Evolutionary conservation across 176 grass and related monocot genomes (phyloP), one percentile per base, ranked within the genome.

Genomic region (Triticum monococcum): DNA sequence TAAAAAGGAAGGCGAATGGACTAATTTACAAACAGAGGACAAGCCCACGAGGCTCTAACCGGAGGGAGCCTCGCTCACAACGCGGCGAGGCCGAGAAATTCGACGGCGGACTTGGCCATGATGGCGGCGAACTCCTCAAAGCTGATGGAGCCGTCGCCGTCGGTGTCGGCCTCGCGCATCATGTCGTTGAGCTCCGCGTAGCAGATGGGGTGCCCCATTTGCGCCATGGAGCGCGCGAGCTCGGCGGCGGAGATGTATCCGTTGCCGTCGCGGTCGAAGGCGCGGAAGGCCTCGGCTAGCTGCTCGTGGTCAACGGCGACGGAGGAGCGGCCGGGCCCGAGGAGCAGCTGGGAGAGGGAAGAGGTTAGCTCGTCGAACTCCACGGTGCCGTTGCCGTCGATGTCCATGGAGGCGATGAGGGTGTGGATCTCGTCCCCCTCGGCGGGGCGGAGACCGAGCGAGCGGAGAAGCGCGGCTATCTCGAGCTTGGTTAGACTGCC

Each of bases 211-310:
- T 92, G 91, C 0, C 91, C 91, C 88, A 92, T 78, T n/a, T 54
- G 75, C 26, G 85, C 87, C 91, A 92, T 92, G 84, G 91, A 89
- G 12, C 91, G 68, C 28, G 91, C 87, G 61, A 92, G 91, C 91
- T 92, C 91, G 50, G 91, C 87, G 37, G 91, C 91, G n/a, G 91
- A 92, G 77, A 92, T 92, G 91, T 78, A 89, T 0, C 91, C 91
- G 77, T 92, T 92, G 61, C 87, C 87, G 85, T 92, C 91, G 62
- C 87, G 91, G 76, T 92, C 87, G 77, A 92, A 89, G 30, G 87
- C 75, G 12, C 85, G 84, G 87, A 92, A 92, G 50, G 81, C 91
- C 84, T 92, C 91, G 26, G 85, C 84, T 22, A 92, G 91, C 87
- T 90, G 69, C 80, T 65, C 91, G 40, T 90, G 91, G 81, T 92